Percentiles rank a stretch among this genome's conserved stretches.
phyloP scores from a whole-genome alignment of 2,329 filamentous ascomycete species.

The Colletotrichum brevisporum region DNA sequence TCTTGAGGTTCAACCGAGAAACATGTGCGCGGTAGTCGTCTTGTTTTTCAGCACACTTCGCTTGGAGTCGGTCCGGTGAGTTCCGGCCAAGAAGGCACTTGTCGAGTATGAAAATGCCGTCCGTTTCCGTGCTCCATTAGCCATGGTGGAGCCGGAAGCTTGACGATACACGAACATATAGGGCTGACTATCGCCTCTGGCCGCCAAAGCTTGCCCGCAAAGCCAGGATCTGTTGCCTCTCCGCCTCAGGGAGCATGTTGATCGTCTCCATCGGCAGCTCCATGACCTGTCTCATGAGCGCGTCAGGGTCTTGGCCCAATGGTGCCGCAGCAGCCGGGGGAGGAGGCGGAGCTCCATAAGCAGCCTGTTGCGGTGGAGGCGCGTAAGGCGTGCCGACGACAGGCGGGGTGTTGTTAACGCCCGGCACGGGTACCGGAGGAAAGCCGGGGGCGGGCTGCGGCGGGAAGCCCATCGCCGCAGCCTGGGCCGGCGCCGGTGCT shows the following conservation, averaged over 20 bases:
- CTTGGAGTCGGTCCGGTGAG: not conserved
- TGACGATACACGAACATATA: not conserved
- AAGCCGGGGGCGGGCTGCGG: conserved; percentile 50
- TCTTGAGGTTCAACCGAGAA: not conserved
- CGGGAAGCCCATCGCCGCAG: conserved; percentile 39
- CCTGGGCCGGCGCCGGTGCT: conserved; percentile 50
- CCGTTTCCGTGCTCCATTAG: not conserved
- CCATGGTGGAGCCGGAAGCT: not conserved
- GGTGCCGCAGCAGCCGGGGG: conserved; percentile 50
- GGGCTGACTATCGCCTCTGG: conserved; percentile 49
- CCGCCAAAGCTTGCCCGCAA: conserved; percentile 75
- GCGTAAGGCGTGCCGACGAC: conserved; percentile 61
- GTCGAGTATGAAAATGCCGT: not conserved
- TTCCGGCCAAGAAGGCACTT: not conserved
- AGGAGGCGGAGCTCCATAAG: conserved; percentile 51
- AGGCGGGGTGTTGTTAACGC: conserved; percentile 63
- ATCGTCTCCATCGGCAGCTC: conserved; percentile 85
- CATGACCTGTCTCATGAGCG: conserved; percentile 85
- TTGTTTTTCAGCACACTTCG: conserved; percentile 2
- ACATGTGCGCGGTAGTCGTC: not conserved
- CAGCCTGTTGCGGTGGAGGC: conserved; percentile 55
- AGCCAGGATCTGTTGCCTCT: conserved; percentile 84
- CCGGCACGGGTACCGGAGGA: conserved; percentile 49
- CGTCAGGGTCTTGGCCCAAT: conserved; percentile 72
- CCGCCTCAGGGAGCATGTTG: conserved; percentile 80